phyloP scores from a whole-genome alignment of 768 basidiomycete species.

The Suillus cothurnatus region DNA sequence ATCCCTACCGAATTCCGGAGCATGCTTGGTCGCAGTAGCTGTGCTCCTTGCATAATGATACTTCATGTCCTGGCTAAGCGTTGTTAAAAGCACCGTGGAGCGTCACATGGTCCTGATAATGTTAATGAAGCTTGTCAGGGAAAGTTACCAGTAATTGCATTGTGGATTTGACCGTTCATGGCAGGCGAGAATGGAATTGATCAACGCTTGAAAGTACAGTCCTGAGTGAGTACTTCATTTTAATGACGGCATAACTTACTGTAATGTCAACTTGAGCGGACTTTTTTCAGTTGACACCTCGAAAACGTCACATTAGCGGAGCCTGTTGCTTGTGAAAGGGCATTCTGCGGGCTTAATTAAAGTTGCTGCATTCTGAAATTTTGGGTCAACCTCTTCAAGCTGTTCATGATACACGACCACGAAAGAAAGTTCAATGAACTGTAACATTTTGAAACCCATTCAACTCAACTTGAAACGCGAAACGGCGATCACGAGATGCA shows the following conservation, averaged over 20 bases:
- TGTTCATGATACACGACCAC: neutral
- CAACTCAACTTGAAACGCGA: no score
- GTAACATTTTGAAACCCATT: no score
- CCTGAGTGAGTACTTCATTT: neutral
- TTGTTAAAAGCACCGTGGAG: neutral
- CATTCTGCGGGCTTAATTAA: neutral
- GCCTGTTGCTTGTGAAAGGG: neutral
- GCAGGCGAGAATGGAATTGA: neutral
- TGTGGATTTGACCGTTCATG: slow-evolving; percentile 1
- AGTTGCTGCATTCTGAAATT: neutral
- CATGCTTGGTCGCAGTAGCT: neutral
- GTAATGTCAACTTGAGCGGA: neutral
- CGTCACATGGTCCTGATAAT: neutral
- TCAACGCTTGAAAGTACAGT: neutral
- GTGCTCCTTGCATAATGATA: neutral
- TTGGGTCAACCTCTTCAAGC: neutral
- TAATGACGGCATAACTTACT: neutral
- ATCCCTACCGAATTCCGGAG: neutral
- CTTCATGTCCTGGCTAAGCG: neutral
- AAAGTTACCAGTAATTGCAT: neutral
- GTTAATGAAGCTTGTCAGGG: neutral
- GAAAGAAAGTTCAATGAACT: no score
- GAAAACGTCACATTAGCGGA: neutral
- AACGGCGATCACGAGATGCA: neutral
- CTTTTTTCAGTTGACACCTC: neutral